A percentile compares a stretch with the other conserved stretches of the same genome.
phyloP scores from a whole-genome alignment of 148 eudicot genomes.

The Amaranthus hypochondriacus region DNA sequence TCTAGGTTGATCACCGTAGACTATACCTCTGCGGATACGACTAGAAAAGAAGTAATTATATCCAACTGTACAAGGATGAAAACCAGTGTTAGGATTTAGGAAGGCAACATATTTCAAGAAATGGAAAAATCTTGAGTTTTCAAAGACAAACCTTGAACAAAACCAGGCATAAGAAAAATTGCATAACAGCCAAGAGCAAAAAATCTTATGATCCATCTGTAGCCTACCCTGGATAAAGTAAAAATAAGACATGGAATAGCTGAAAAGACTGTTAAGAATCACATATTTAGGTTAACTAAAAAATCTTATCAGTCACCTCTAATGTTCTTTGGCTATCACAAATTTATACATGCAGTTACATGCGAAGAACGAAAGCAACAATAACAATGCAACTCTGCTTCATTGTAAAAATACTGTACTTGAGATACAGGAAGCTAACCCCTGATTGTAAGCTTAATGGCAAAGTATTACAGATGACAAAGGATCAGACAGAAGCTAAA shows the following conservation, averaged over 20 bases:
- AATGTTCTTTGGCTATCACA: background rate
- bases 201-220: slow-evolving; percentile 73
- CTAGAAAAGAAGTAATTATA: slow-evolving; percentile 69
- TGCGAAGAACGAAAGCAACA: background rate
- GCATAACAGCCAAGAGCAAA: slow-evolving; percentile 81
- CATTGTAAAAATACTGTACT: no score
- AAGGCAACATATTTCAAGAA: background rate
- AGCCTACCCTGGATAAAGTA: slow-evolving; percentile 77
- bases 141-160: slow-evolving; percentile 62
- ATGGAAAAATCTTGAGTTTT: background rate
- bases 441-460: no score
- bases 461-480: no score
- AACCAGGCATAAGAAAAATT: slow-evolving; percentile 86
- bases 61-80: slow-evolving; percentile 46
- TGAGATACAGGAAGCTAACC: no score
- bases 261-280: background rate
- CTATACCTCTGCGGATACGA: slow-evolving; percentile 66
- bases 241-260: slow-evolving; percentile 30
- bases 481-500: no score
- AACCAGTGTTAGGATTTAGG: background rate
- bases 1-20: slow-evolving; percentile 92
- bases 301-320: background rate
- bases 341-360: background rate
- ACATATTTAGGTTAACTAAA: background rate
- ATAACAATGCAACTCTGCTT: background rate